phyloP scores from a whole-genome alignment of 140 eudicot species.

The Oenanthe javanica region DNA sequence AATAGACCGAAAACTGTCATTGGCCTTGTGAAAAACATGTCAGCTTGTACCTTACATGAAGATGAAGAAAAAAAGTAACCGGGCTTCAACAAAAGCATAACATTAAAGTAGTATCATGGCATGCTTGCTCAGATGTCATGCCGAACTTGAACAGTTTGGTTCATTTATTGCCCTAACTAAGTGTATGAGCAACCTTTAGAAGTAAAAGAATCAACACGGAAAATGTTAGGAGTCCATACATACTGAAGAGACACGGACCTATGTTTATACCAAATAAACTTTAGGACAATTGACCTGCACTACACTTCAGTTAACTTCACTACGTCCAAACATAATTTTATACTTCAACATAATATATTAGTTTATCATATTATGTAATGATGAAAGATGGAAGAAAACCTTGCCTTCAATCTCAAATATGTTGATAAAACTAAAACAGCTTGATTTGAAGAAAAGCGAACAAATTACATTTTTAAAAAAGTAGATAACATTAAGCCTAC shows the following conservation, averaged over 20 bases:
- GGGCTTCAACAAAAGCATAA: background rate
- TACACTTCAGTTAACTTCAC: too few species aligned
- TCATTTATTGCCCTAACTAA: too few species aligned
- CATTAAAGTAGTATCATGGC: background rate
- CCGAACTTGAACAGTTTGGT: background rate
- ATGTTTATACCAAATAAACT: too few species aligned
- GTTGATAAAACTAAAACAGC: background rate
- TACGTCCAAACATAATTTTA: too few species aligned
- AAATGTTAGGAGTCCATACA: too few species aligned
- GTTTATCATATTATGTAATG: too few species aligned
- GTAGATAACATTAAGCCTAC: background rate
- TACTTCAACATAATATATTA: too few species aligned
- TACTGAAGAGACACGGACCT: too few species aligned
- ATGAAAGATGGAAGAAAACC: background rate
- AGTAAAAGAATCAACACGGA: too few species aligned
- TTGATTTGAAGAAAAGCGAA: background rate
- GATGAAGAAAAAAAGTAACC: background rate
- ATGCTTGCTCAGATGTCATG: background rate
- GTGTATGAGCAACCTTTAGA: too few species aligned
- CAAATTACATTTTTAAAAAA: background rate
- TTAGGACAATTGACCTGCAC: too few species aligned
- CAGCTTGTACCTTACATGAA: too few species aligned
- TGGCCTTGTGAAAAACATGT: background rate
- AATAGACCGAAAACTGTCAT: constrained; percentile 15
- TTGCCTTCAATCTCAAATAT: background rate